phyloP scores from a whole-genome alignment of 306 rosid species.

The apple (Malus domestica) region ASM211411v1 NC_041794.1:21381501-21382000 shows the following conservation, averaged over 20 bases:
- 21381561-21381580: neutral
- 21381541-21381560: neutral
- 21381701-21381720: too few relatives aligned
- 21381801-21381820: too few relatives aligned
- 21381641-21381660: neutral
- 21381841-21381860: neutral
- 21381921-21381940: too few relatives aligned
- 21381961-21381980: too few relatives aligned
- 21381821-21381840: too few relatives aligned
- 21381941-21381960: too few relatives aligned
- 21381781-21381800: too few relatives aligned
- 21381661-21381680: too few relatives aligned
- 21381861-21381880: neutral
- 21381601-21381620: neutral
- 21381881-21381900: too few relatives aligned
- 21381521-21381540: neutral
- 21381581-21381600: neutral
- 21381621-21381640: neutral
- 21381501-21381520: neutral
- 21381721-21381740: accelerated
- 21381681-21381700: too few relatives aligned
- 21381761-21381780: too few relatives aligned
- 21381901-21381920: neutral
- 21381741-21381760: too few relatives aligned
- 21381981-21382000: neutral